Percentiles rank a stretch among this genome's conserved stretches.
Conservation (phyloP, 345 rosid genomes). For the Pistacia integerrima region DNA sequence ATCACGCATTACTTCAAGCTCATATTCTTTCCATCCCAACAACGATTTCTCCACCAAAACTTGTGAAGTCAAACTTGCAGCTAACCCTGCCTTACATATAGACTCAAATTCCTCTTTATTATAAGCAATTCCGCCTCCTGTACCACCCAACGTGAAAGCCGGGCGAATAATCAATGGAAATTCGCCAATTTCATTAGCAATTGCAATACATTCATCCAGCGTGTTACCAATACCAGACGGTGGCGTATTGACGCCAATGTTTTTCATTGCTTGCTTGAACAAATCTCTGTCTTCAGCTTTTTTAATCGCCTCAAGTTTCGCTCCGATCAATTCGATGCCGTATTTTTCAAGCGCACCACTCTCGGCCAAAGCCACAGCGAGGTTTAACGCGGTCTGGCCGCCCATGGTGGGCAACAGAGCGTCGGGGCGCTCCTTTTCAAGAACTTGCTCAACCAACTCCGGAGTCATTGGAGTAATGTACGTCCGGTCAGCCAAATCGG, state of each 20-base stretch:
- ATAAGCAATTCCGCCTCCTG: constrained; percentile 96
- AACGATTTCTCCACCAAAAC: constrained; percentile 95
- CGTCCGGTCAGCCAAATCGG: constrained; percentile 85
- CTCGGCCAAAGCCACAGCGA: constrained; percentile 88
- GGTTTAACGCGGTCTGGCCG: constrained; percentile 93
- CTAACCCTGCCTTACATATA: constrained; percentile 79
- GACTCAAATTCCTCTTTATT: constrained; percentile 90
- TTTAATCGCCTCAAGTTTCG: constrained; percentile 87
- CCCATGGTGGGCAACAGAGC: constrained; percentile 96
- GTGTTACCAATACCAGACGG: constrained; percentile 92
- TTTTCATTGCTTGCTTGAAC: constrained; percentile 89
- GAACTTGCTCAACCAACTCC: constrained; percentile 81
- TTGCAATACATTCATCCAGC: constrained; percentile 72
- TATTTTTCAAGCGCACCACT: constrained; percentile 71
- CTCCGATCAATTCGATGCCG: constrained; percentile 89
- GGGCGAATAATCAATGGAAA: constrained; percentile 97
- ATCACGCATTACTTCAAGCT: constrained; percentile 97
- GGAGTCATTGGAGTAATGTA: constrained; percentile 91
- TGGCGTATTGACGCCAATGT: constrained; percentile 84
- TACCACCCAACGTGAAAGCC: constrained; percentile 92
- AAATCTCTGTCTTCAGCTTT: constrained; percentile 93
- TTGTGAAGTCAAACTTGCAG: constrained; percentile 86
- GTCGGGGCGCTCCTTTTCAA: constrained; percentile 84
- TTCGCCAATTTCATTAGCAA: constrained; percentile 79
- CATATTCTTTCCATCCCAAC: constrained; percentile 97